Evolutionary conservation across 148 eudicot genomes (phyloP), one percentile per base, ranked within the genome.

Genomic region (Bassia scoparia): DNA sequence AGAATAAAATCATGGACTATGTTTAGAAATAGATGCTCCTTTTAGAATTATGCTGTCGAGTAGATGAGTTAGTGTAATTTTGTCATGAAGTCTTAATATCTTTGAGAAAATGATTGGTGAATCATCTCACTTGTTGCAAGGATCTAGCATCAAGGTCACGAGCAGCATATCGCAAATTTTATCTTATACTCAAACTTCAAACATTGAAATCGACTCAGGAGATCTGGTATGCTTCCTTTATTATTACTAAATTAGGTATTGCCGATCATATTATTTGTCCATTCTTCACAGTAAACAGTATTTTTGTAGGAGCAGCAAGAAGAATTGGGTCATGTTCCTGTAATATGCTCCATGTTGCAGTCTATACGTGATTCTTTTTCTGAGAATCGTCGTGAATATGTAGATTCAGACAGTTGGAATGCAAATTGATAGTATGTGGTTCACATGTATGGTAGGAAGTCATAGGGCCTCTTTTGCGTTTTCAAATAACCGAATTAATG

Each of bases 311-410:
- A 91, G 78, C 81, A 78, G 69, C 84, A 88, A 77, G 90, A 89
- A 71, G 92, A 89, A 68, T 80, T 87, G 69, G 79, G 88, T 71
- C 79, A 69, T 76, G 81, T 91, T 77, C 84, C 88, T 65, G 88
- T 82, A 53, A 87, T 95, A 62, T 27, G 82, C 74, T 82, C 83
- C 67, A 81, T 95, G 92, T 76, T 95, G 26, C 81, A 83, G 71
- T 91, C 96, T 46, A 85, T 95, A 76, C 90, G 89, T 31, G 87
- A 87, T 81, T 95, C 99, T 38, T 87, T 95, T 54, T 62, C 77
- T 50, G 92, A 87, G 66, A 77, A 80, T 76, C 99, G 97, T 50
- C 97, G 99, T 62, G 99, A 79, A 89, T 95, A 72, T 91, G 99
- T 91, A 91, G 83, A 81, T 91, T 75, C 55, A 84, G 90, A 79